Base-by-base conservation (phyloP, 495 filamentous ascomycete species). In the Penicillium bovifimosum region DNA sequence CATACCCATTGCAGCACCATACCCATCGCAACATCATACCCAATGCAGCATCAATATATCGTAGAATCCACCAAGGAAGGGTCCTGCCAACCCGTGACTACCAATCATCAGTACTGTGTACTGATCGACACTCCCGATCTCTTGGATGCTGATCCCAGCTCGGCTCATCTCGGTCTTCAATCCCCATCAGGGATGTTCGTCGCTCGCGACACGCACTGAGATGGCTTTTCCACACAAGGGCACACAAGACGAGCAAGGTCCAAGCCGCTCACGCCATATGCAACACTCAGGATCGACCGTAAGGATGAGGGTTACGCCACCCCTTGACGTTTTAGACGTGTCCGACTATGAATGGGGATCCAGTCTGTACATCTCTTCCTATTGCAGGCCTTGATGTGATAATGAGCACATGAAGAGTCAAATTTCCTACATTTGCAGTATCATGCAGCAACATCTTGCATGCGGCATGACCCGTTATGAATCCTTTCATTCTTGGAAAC, bases 221-320 rank as follows among this genome's bases (percentile, higher is more conserved):
- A 14, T 18, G 16, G 11, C 6, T 24, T 18, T 49, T 40, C 47
- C 47, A 41, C 27, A 17, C 8, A 24, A 24, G 20, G 20, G 20
- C 20, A 24, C 1, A 18, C 7, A 17, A 1, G 11, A 16, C 36
- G 18, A 39, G n/a, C n/a, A n/a, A n/a, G n/a, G n/a, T n/a, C n/a
- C n/a, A n/a, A n/a, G 36, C 10, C 34, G 8, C 46, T 24, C 14
- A 27, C 7, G 46, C 46, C 33, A 48, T 36, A n/a, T 34, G 14
- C 36, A 17, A 48, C 13, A 14, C 20, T 36, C 28, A 17, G 33
- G 53, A 51, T 51, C 41, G 16, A 45, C 46, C n/a, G 24, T 40
- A 55, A 50, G 24, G 24, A 24, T 47, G 10, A 11, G 24, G 8
- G 14, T 9, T 9, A 50, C 13, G 17, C 2, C 47, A 46, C 26